A percentile compares a stretch with the other conserved stretches of the same genome.
Evolutionary conservation across 768 basidiomycete species (phyloP).

Genomic region (Mycena metata): DNA sequence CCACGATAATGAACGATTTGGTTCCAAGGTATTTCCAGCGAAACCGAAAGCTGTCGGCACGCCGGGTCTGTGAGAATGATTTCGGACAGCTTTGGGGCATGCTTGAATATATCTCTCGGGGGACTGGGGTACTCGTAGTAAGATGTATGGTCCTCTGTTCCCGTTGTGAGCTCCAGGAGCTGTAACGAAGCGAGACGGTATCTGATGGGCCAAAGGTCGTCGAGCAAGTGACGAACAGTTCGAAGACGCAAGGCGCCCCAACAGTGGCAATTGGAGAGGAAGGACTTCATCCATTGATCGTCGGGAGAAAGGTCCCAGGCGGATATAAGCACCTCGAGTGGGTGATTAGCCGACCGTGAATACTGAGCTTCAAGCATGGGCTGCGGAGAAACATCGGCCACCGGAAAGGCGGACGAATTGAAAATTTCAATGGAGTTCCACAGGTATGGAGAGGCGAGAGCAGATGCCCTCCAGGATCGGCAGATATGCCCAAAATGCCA

Average conservation of each 20-base stretch:
- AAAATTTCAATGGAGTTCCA: background rate
- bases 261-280: background rate
- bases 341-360: background rate
- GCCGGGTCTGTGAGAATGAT: background rate
- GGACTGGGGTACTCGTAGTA: background rate
- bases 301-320: background rate
- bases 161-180: background rate
- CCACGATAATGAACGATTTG: conserved; percentile 4
- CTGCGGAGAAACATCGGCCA: background rate
- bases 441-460: background rate
- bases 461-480: background rate
- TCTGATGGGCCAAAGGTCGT: background rate
- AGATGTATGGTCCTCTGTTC: background rate
- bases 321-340: background rate
- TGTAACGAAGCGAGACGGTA: background rate
- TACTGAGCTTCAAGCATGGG: background rate
- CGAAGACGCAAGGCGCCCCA: background rate
- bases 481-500: background rate
- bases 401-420: background rate
- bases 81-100: background rate
- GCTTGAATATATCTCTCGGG: background rate
- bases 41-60: background rate
- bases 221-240: background rate
- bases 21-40: background rate
- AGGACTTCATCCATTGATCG: background rate